phyloP scores from a whole-genome alignment of 2,329 filamentous ascomycete species.

The Drechmeria coniospora region DNA sequence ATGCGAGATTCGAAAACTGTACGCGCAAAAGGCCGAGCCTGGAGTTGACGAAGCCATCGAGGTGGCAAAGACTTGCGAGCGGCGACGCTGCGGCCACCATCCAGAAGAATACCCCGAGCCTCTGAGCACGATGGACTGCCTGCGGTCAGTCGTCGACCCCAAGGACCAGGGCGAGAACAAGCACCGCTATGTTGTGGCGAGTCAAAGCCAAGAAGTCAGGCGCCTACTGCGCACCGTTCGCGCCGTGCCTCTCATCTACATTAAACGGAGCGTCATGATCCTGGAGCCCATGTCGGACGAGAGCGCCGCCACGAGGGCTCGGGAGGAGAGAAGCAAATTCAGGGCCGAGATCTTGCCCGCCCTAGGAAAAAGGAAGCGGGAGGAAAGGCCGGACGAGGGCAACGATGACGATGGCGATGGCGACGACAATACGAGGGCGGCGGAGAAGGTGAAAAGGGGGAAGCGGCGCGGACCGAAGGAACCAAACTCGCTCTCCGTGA shows the following conservation, averaged over 20 bases:
- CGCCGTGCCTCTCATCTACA: conserved; percentile 65
- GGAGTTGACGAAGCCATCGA: conserved; percentile 48
- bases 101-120: conserved; percentile 56
- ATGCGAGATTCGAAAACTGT: conserved; percentile 68
- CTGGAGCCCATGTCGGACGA: conserved; percentile 56
- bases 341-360: conserved; percentile 47
- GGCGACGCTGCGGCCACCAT: conserved; percentile 65
- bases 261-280: conserved; percentile 61
- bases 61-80: conserved; percentile 59
- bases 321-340: conserved; percentile 62
- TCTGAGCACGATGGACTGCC: conserved; percentile 52
- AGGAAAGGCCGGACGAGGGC: conserved; percentile 21
- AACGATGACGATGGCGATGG: conserved; percentile 23
- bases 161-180: conserved; percentile 59
- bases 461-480: conserved; percentile 47
- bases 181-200: conserved; percentile 64
- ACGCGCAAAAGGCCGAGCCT: conserved; percentile 42
- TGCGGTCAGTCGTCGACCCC: conserved; percentile 62
- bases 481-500: conserved; percentile 56
- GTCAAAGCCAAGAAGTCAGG: conserved; percentile 51
- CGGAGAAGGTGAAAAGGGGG: conserved; percentile 37
- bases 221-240: conserved; percentile 48
- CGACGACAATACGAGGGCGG: conserved; percentile 19
- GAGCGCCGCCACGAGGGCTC: conserved; percentile 46
- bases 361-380: conserved; percentile 34